A percentile compares a stretch with the other conserved stretches of the same genome.
Conservation (phyloP, 2,329 filamentous ascomycete genomes). For the Aureobasidium leucospermi region DNA sequence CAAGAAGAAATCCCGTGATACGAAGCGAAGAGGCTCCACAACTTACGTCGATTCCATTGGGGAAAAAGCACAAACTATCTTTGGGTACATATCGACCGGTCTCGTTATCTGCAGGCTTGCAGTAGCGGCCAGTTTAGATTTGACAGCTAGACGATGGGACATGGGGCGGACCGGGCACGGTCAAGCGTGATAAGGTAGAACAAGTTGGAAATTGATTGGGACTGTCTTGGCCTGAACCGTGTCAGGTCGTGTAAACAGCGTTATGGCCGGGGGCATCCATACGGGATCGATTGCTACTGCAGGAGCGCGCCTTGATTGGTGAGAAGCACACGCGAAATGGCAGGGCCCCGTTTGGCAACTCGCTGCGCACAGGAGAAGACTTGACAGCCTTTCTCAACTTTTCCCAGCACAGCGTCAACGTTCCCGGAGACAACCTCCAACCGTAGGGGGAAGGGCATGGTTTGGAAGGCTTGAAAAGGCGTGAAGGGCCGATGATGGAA, state of each 20-base stretch:
- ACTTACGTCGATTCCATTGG: slow-evolving; percentile 15
- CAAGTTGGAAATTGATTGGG: slow-evolving; percentile 12
- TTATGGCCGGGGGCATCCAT: neutral
- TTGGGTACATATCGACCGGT: slow-evolving; percentile 14
- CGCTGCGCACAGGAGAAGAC: neutral
- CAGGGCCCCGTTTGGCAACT: neutral
- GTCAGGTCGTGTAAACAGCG: neutral
- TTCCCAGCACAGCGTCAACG: neutral
- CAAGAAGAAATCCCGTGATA: slow-evolving; percentile 15
- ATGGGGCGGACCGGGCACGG: slow-evolving; percentile 14
- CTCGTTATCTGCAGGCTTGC: slow-evolving; percentile 14
- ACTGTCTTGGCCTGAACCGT: slow-evolving; percentile 8
- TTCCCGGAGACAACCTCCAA: neutral
- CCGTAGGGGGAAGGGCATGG: slow-evolving; percentile 2
- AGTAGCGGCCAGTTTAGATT: slow-evolving; percentile 14
- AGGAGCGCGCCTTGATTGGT: neutral
- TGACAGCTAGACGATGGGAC: slow-evolving; percentile 11
- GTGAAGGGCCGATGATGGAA: slow-evolving; percentile 14
- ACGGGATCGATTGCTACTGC: neutral
- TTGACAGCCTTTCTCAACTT: slow-evolving; percentile 5
- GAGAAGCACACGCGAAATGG: neutral
- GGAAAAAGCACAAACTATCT: slow-evolving; percentile 15
- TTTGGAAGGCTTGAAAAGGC: neutral
- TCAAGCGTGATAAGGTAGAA: slow-evolving; percentile 11
- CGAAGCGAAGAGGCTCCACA: slow-evolving; percentile 15